phyloP scores from a whole-genome alignment of 306 rosid genomes.

The Lotus japonicus region DNA sequence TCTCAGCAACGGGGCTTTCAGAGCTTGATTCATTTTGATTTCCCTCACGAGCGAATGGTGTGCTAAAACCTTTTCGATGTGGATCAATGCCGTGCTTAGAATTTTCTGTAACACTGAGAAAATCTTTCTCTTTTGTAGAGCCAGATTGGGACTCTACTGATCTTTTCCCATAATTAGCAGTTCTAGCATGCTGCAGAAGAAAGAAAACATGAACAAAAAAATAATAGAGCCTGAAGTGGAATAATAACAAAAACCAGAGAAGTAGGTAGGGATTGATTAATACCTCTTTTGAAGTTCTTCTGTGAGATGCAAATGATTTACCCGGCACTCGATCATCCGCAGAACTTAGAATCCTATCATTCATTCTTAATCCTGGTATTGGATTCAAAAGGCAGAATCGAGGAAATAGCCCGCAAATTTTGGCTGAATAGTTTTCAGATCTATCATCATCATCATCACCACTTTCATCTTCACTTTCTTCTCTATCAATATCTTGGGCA shows the following conservation, averaged over 20 bases:
- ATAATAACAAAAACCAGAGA: neutral
- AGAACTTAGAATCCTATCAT: slow-evolving; percentile 27
- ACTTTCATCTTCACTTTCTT: slow-evolving; percentile 54
- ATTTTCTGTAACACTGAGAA: slow-evolving; percentile 30
- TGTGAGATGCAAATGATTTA: slow-evolving; percentile 45
- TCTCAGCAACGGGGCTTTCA: slow-evolving; percentile 60
- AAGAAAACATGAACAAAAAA: slow-evolving; percentile 9
- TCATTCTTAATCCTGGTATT: slow-evolving; percentile 57
- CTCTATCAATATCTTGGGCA: slow-evolving; percentile 34
- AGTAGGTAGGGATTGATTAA: neutral
- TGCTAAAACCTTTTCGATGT: slow-evolving; percentile 33
- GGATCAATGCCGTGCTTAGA: slow-evolving; percentile 28
- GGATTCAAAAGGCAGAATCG: slow-evolving; percentile 60
- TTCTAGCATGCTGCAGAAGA: slow-evolving; percentile 38
- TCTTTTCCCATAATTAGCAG: slow-evolving; percentile 30
- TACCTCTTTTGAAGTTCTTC: slow-evolving; percentile 45
- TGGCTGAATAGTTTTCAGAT: slow-evolving; percentile 37
- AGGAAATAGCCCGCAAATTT: slow-evolving; percentile 58
- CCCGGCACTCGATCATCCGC: slow-evolving; percentile 35
- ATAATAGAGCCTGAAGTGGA: slow-evolving; percentile 8
- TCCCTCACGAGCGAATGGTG: slow-evolving; percentile 26
- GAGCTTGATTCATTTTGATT: slow-evolving; percentile 26
- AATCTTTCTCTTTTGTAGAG: slow-evolving; percentile 28
- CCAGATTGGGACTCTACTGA: slow-evolving; percentile 25
- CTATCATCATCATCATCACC: slow-evolving; percentile 38